Base-by-base conservation (phyloP, 345 rosid genomes). In the Hibiscus mutabilis region DNA sequence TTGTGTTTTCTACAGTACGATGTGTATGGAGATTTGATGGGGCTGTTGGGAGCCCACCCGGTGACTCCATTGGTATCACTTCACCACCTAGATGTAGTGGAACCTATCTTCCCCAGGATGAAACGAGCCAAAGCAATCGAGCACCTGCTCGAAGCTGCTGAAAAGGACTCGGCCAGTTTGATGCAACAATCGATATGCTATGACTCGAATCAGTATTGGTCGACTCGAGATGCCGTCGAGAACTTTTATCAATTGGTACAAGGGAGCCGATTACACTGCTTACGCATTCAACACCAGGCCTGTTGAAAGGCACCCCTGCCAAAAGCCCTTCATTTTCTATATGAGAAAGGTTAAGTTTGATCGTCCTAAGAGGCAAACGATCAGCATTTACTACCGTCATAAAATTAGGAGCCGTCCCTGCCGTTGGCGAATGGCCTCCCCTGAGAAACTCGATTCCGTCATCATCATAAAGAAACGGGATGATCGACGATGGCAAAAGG, bases 221-320 rank as follows among this genome's bases (percentile, higher is more conserved):
- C 97, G 9, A 80, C 94, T 91, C 0, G 98, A 94, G 74, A 87
- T 82, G 87, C 96, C 97, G 2, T 67, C 96, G 0, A 90, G 97
- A 80, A 91, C 95, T 1, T 91, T 91, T 78, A 87, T 88, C 2
- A 91, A 87, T 72, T 91, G 96, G 96, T 90, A 85, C 75, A 71
- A 79, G 16, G 82, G 80, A 72, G 95, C 92, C 0, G 96, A 89
- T 76, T 90, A 90, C 81, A 86, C 84, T 11, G 93, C 87, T 1
- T 87, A 91, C 72, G 85, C 98, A 27, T 87, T 94, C 76, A 90
- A 88, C 84, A 91, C 93, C 0, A 86, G 93, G 76, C 98, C 97
- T 1, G 91, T 90, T 0, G 74, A 82, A 29, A 87, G 84, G 78
- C 89, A 88, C 72, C 98, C 95, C 0, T 91, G 97, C 77, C 80